These are phyloP conservation scores for Sporothrix curviconia DNA, from an alignment of 2,329 filamentous ascomycete species.

Conservation along the genomic window DNA sequence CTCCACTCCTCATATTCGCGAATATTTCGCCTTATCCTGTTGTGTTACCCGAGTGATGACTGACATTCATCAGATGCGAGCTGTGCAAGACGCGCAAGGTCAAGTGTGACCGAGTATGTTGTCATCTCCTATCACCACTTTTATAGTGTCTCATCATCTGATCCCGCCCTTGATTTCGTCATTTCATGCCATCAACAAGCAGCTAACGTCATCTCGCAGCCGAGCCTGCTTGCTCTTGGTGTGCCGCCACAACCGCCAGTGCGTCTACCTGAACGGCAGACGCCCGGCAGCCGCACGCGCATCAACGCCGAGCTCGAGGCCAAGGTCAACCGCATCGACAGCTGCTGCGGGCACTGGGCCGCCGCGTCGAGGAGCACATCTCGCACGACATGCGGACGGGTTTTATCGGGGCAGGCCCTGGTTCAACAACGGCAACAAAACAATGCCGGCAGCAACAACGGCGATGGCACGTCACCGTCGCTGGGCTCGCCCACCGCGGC, in stretches of 20 bases:
- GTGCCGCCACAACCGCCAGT: conserved; percentile 54
- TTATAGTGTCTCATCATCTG: too few relatives aligned
- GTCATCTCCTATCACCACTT: background rate
- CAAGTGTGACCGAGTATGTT: conserved; percentile 58
- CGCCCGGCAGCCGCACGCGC: conserved; percentile 58
- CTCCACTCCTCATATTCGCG: too few relatives aligned
- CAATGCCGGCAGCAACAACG: background rate
- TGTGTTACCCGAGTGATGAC: too few relatives aligned
- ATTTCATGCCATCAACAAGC: too few relatives aligned
- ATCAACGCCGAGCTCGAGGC: conserved; percentile 71
- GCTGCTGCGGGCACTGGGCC: conserved; percentile 54
- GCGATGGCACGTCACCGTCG: background rate
- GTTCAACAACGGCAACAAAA: too few relatives aligned
- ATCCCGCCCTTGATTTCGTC: too few relatives aligned
- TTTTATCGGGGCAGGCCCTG: background rate
- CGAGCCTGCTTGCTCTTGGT: conserved; percentile 66
- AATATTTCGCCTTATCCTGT: too few relatives aligned
- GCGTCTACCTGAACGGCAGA: conserved; percentile 65
- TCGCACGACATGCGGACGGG: conserved; percentile 11
- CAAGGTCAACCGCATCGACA: conserved; percentile 62
- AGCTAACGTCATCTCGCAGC: conserved; percentile 30
- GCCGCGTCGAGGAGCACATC: conserved; percentile 25
- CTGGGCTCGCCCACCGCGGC: conserved; percentile 7
- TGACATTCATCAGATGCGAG: conserved; percentile 51
- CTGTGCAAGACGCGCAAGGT: conserved; percentile 76